phyloP scores from a whole-genome alignment of 805 yeast genomes.

The Metahyphopichia silvanorum region DNA sequence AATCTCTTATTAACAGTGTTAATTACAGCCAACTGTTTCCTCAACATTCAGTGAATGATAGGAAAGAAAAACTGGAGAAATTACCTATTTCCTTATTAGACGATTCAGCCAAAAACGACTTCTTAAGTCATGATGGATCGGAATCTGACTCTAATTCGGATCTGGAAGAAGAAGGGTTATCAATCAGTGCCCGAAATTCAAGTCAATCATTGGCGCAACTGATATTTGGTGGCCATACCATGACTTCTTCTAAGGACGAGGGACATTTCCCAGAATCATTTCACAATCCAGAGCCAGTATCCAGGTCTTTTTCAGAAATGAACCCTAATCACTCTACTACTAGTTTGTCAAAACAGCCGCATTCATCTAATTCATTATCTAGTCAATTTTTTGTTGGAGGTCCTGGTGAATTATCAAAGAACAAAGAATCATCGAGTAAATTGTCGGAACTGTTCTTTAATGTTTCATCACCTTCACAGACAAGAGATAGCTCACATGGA shows the following conservation, averaged over 20 bases:
- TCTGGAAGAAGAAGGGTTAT: slow-evolving; percentile 31
- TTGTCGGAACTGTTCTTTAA: slow-evolving; percentile 20
- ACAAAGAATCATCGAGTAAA: slow-evolving; percentile 9
- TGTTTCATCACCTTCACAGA: background rate
- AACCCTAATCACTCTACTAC: slow-evolving; percentile 34
- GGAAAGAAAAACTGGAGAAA: slow-evolving; percentile 7
- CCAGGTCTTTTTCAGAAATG: slow-evolving; percentile 22
- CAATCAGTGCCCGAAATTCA: slow-evolving; percentile 36
- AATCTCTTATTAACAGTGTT: slow-evolving; percentile 10
- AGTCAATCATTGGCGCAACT: slow-evolving; percentile 44
- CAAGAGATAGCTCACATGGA: background rate
- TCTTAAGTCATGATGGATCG: slow-evolving; percentile 5
- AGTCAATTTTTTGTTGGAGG: slow-evolving; percentile 34
- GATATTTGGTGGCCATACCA: slow-evolving; percentile 23
- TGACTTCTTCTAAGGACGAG: slow-evolving; percentile 8
- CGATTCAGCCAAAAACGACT: slow-evolving; percentile 8
- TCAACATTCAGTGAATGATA: slow-evolving; percentile 3
- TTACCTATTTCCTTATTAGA: slow-evolving; percentile 16
- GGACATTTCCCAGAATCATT: slow-evolving; percentile 18
- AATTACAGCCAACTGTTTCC: slow-evolving; percentile 4
- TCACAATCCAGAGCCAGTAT: slow-evolving; percentile 21
- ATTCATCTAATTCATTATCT: slow-evolving; percentile 36
- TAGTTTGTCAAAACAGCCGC: slow-evolving; percentile 37
- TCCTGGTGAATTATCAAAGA: slow-evolving; percentile 7
- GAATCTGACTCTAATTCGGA: slow-evolving; percentile 21